Evolutionary conservation across 2,329 filamentous ascomycete genomes (phyloP).

Genomic region (Colletotrichum siamense): DNA sequence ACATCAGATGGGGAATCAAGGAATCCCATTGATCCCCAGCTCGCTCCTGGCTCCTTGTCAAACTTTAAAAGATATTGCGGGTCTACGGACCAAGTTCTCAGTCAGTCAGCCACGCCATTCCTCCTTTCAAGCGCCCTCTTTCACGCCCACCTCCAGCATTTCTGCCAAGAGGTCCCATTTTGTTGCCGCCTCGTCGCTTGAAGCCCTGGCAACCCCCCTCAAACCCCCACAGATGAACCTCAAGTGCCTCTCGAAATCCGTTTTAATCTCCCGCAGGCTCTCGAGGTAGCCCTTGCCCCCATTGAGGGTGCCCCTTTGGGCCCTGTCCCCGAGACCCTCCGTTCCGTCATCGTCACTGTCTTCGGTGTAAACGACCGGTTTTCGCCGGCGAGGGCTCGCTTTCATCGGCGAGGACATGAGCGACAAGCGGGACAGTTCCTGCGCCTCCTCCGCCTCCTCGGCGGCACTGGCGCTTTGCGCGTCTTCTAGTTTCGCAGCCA

Average conservation of each 20-base stretch:
- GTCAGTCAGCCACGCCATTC: background rate
- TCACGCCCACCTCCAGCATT: slow-evolving; percentile 68
- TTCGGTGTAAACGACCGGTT: slow-evolving; percentile 24
- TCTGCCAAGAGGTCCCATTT: slow-evolving; percentile 86
- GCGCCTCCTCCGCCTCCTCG: slow-evolving; percentile 39
- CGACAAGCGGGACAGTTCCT: slow-evolving; percentile 45
- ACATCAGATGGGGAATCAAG: slow-evolving; percentile 16
- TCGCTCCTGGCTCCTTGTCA: background rate
- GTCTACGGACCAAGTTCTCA: slow-evolving; percentile 15
- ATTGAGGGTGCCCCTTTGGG: slow-evolving; percentile 13
- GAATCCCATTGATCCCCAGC: slow-evolving; percentile 20
- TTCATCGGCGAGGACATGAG: slow-evolving; percentile 38
- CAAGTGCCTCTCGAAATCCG: slow-evolving; percentile 69
- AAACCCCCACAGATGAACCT: slow-evolving; percentile 77
- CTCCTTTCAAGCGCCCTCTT: slow-evolving; percentile 8
- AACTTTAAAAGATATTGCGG: slow-evolving; percentile 20
- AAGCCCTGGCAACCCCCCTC: slow-evolving; percentile 76
- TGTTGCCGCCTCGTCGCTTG: slow-evolving; percentile 61
- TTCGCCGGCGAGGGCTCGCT: slow-evolving; percentile 24
- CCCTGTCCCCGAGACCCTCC: slow-evolving; percentile 25
- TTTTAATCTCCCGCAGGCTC: slow-evolving; percentile 61
- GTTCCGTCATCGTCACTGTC: slow-evolving; percentile 42
- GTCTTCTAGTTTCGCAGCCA: slow-evolving; percentile 74
- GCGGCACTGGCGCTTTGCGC: slow-evolving; percentile 49
- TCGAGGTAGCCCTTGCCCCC: slow-evolving; percentile 50